Percentiles rank a stretch among this genome's conserved stretches.
Evolutionary conservation across 805 yeast genomes (phyloP).

Genomic region (Saccharomycopsis fermentans): DNA sequence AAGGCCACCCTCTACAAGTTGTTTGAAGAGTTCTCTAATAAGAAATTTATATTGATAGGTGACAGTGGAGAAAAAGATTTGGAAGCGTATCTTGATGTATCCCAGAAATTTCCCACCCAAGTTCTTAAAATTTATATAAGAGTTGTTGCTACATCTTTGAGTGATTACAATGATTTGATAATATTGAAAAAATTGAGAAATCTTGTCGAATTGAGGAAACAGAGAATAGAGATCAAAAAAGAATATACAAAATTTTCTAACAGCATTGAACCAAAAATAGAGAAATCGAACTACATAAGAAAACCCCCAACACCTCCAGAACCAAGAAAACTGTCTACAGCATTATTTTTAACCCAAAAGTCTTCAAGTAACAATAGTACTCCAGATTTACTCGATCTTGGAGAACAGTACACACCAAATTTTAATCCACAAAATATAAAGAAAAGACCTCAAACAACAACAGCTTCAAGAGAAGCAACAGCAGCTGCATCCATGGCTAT

Average conservation of each 20-base stretch:
- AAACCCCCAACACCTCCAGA: conserved; percentile 7
- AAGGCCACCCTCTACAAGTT: conserved; percentile 52
- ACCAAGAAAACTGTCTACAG: conserved; percentile 1
- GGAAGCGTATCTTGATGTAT: conserved; percentile 77
- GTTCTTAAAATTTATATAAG: conserved; percentile 72
- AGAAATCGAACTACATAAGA: not conserved
- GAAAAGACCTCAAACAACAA: not conserved
- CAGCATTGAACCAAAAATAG: not conserved
- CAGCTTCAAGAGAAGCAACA: not conserved
- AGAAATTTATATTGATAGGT: conserved; percentile 78
- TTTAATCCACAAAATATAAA: not conserved
- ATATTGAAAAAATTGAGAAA: conserved; percentile 11
- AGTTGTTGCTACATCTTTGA: conserved; percentile 59
- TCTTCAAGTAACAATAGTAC: not conserved
- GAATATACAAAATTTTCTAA: conserved; percentile 4
- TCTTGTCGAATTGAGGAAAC: conserved; percentile 4
- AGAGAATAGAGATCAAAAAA: conserved; percentile 1
- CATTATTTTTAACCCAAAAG: not conserved
- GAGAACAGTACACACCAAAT: not conserved
- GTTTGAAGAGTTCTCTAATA: conserved; percentile 60
- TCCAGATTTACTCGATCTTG: not conserved
- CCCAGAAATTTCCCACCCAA: conserved; percentile 49
- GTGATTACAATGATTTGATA: conserved; percentile 34
- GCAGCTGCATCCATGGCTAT: not conserved
- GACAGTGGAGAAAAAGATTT: conserved; percentile 94